Evolutionary conservation across 164 flowering plant genomes (phyloP).

Genomic region (Berberis vulgaris): DNA sequence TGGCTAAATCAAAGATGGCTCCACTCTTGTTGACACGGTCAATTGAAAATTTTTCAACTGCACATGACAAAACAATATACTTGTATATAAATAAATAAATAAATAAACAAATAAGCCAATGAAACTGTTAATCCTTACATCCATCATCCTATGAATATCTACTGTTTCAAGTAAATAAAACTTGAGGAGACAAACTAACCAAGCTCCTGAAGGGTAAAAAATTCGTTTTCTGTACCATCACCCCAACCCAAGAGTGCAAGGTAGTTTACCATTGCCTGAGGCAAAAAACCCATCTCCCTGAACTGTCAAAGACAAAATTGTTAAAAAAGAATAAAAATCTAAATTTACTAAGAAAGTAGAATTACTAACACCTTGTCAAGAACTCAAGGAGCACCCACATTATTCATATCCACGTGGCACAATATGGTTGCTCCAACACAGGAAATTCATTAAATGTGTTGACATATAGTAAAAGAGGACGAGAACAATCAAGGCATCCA

Average conservation of each 20-base stretch:
- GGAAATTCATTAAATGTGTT: too few relatives aligned
- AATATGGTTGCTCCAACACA: too few relatives aligned
- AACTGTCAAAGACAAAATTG: constrained; percentile 33
- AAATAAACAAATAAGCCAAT: too few relatives aligned
- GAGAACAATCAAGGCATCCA: too few relatives aligned
- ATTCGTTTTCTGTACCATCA: constrained; percentile 93
- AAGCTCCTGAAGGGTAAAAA: constrained; percentile 76
- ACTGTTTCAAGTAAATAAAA: not conserved
- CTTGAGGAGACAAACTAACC: constrained; percentile 40
- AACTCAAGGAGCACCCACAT: too few relatives aligned
- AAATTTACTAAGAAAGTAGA: too few relatives aligned
- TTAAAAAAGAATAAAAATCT: too few relatives aligned
- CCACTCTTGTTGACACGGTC: constrained; percentile 92
- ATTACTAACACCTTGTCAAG: too few relatives aligned
- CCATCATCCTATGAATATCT: not conserved
- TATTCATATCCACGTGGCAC: too few relatives aligned
- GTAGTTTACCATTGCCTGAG: constrained; percentile 93
- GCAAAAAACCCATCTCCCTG: constrained; percentile 93
- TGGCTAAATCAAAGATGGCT: constrained; percentile 80
- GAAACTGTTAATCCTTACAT: not conserved
- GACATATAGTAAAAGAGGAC: too few relatives aligned
- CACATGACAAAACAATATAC: constrained; percentile 11
- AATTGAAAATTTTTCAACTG: constrained; percentile 88
- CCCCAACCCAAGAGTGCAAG: constrained; percentile 97
- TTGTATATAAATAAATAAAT: not conserved